Conservation (phyloP, 2,329 filamentous ascomycete genomes). For the Uncinocarpus reesii region DNA sequence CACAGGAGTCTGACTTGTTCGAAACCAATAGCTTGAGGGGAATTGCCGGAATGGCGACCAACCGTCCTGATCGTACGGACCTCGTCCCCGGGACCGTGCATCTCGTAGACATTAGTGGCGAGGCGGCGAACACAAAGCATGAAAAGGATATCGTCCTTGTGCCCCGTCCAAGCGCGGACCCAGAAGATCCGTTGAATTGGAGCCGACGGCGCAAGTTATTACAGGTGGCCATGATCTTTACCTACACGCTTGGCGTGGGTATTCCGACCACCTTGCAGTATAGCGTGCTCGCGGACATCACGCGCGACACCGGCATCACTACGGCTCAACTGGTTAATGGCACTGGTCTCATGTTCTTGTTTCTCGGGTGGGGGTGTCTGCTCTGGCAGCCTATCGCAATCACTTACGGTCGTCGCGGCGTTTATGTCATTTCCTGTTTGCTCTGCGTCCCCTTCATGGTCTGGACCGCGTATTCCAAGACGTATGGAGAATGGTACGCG, state of each 20-base stretch:
- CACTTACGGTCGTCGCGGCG: constrained; percentile 42
- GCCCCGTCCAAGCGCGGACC: constrained; percentile 26
- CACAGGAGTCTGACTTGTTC: no score
- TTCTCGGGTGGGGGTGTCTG: constrained; percentile 43
- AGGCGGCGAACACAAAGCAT: constrained; percentile 5
- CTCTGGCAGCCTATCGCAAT: constrained; percentile 46
- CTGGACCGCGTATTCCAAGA: constrained; percentile 38
- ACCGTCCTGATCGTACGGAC: constrained; percentile 7
- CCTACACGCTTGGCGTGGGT: constrained; percentile 43
- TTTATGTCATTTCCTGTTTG: constrained; percentile 38
- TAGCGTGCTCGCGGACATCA: constrained; percentile 41
- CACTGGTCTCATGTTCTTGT: constrained; percentile 45
- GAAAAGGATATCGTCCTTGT: constrained; percentile 15
- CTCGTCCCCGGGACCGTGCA: constrained; percentile 17
- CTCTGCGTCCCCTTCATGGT: constrained; percentile 35
- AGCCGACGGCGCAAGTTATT: constrained; percentile 26
- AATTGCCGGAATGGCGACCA: constrained; percentile 10
- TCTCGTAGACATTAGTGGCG: constrained; percentile 15
- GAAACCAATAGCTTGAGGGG: no score
- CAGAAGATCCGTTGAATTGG: constrained; percentile 36
- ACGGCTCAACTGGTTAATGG: constrained; percentile 40
- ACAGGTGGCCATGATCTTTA: constrained; percentile 22
- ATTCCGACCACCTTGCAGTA: constrained; percentile 43
- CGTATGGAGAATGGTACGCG: constrained; percentile 40
- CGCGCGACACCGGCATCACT: constrained; percentile 39